Conservation (phyloP, 495 filamentous ascomycete genomes). For the Aspergillus hancockii region DNA sequence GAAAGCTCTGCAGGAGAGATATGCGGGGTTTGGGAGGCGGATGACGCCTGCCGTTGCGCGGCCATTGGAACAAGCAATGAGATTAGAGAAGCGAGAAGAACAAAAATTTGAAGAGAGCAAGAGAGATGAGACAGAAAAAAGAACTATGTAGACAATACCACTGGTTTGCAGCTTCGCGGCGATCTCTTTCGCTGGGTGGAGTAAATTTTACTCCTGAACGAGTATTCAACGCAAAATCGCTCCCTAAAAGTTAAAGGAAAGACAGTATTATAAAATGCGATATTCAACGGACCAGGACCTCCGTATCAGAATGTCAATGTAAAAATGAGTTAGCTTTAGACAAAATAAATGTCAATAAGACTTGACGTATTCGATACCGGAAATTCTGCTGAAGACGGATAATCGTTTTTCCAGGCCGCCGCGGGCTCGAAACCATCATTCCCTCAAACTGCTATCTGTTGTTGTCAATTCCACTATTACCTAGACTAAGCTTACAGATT, state of each 20-base stretch:
- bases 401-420: slow-evolving; percentile 31
- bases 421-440: background rate
- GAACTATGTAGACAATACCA: background rate
- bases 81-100: background rate
- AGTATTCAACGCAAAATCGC: background rate
- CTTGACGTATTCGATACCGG: slow-evolving; percentile 20
- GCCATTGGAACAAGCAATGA: slow-evolving; percentile 28
- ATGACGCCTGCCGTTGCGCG: slow-evolving; percentile 45
- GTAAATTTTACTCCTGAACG: background rate
- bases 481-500: background rate
- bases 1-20: slow-evolving; percentile 95
- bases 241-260: background rate
- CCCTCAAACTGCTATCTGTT: background rate
- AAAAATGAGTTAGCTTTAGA: background rate
- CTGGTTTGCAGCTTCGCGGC: background rate
- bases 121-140: background rate
- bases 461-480: background rate
- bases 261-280: background rate
- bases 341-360: background rate
- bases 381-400: slow-evolving; percentile 38
- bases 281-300: background rate
- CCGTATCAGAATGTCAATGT: background rate
- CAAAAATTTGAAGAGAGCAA: background rate
- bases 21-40: slow-evolving; percentile 53
- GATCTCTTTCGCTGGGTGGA: background rate